Base-by-base conservation (phyloP, 495 filamentous ascomycete genomes). In the Penicillium pancosmium region DNA sequence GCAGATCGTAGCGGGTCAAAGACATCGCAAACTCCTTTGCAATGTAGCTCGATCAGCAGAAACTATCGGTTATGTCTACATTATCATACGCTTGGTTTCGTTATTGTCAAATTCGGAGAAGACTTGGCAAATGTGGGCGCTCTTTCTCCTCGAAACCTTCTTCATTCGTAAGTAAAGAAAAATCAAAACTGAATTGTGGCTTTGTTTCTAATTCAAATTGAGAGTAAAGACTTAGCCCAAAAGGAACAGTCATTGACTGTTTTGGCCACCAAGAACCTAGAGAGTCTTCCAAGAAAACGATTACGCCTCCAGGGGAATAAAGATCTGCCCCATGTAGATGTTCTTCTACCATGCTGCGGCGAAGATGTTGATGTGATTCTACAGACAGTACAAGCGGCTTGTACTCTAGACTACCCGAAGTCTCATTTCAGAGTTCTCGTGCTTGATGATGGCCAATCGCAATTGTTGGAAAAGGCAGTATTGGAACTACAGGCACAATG, bases 331-430 rank as follows among this genome's bases (percentile, higher is more conserved):
- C 67, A 65, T 1, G 75, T 84, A 2, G 81, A 84, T 43, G 67
- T 80, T 0, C 66, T 84, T 13, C 56, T 83, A 7, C 71, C 80
- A 4, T 80, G 77, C 61, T 83, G 80, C 56, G 72, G 75, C 23
- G 82, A 84, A 60, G 69, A 75, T 13, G 56, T 78, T 21, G 77
- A 82, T 18, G 62, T 86, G 1, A 75, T 84, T 9, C 54, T 84
- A 16, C 78, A 84, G 57, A 85, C 82, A 6, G 72, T 79, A 8
- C 71, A 73, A 27, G 80, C 80, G 11, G 77, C 82, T 9, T 77
- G 75, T 51, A 57, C 62, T 3, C 33, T 79, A 12, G 78, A 85
- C 63, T 85, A 83, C 49, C 82, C 82, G 0, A 6, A 34, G 13
- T 69, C 79, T 27, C 65, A 62, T 0, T 81, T 78, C 54, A 70